Conservation (phyloP, 2,329 filamentous ascomycete genomes). For the Chaetomium olivaceum region DNA sequence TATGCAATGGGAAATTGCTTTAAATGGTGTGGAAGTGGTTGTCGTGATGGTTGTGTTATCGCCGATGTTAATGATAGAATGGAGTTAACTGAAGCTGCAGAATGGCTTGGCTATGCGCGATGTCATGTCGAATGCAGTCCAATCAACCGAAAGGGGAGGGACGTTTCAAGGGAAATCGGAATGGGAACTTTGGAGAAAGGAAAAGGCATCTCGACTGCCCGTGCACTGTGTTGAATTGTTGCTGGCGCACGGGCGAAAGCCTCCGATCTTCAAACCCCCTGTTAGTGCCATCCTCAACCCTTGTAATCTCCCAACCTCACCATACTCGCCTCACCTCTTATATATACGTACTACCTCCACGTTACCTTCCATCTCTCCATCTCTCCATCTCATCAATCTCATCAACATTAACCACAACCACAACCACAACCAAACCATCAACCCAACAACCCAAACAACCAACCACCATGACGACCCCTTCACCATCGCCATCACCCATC, state of each 20-base stretch:
- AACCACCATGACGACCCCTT: slow-evolving; percentile 8
- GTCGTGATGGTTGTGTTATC: not conserved
- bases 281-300: not conserved
- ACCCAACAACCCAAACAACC: not conserved
- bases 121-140: not conserved
- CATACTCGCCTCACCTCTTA: not conserved
- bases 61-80: no score
- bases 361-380: not conserved
- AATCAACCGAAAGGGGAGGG: not conserved
- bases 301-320: not conserved
- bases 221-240: not conserved
- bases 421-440: not conserved
- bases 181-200: not conserved
- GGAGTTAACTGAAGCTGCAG: not conserved
- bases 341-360: not conserved
- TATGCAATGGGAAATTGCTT: not conserved
- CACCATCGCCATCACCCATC: slow-evolving; percentile 31
- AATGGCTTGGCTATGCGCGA: not conserved
- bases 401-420: not conserved
- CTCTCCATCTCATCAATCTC: not conserved
- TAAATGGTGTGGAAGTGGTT: not conserved
- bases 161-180: not conserved
- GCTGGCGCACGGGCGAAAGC: not conserved
- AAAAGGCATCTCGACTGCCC: no score
- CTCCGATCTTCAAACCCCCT: not conserved